Conservation (phyloP, 1,139 yeast genomes). For the Yamadazyma taylorii region DNA sequence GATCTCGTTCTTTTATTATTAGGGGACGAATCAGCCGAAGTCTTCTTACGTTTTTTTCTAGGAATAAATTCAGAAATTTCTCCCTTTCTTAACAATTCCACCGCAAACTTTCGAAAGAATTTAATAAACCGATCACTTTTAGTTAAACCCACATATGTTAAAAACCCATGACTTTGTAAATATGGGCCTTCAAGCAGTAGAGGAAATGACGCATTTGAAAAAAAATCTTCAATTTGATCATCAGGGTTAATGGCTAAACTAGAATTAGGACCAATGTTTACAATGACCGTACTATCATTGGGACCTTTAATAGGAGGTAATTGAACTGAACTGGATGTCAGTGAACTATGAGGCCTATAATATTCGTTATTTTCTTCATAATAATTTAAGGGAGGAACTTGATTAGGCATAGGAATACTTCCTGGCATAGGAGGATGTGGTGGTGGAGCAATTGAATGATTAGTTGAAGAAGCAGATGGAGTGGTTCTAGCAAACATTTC, state of each 20-base stretch:
- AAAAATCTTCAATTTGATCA: constrained; percentile 34
- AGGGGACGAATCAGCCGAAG: constrained; percentile 10
- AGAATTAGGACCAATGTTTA: constrained; percentile 41
- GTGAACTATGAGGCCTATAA: constrained; percentile 1
- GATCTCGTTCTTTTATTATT: constrained; percentile 8
- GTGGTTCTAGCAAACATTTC: constrained; percentile 1
- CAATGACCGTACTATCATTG: constrained; percentile 20
- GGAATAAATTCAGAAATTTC: constrained; percentile 35
- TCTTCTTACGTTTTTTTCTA: constrained; percentile 12
- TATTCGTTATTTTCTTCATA: constrained; percentile 6
- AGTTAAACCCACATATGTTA: constrained; percentile 44
- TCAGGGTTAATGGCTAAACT: constrained; percentile 34
- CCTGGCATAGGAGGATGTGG: constrained; percentile 15
- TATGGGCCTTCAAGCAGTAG: constrained; percentile 38
- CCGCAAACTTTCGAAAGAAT: constrained; percentile 38
- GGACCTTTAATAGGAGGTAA: constrained; percentile 11
- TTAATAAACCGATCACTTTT: constrained; percentile 45
- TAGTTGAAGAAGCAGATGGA: neutral
- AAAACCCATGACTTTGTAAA: constrained; percentile 45
- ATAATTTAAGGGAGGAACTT: constrained; percentile 7
- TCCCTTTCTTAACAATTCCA: constrained; percentile 36
- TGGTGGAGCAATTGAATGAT: constrained; percentile 12
- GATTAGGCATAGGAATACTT: constrained; percentile 14
- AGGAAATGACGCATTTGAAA: constrained; percentile 39
- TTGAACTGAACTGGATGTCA: constrained; percentile 8